Conservation (phyloP, 2,329 filamentous ascomycete species). For the Pseudogymnoascus sp. region DNA sequence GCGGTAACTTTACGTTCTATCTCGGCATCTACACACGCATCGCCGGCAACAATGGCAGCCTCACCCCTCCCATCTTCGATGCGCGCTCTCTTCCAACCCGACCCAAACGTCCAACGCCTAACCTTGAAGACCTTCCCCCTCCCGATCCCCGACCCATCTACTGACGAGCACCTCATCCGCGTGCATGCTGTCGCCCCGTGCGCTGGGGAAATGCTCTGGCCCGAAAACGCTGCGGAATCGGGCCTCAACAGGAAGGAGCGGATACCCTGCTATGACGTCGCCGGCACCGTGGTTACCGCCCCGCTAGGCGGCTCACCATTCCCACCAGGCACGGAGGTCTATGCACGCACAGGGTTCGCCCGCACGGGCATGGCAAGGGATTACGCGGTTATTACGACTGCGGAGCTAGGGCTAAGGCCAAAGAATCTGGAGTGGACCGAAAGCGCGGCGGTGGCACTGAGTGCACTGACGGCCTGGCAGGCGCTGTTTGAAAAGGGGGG, state of each 20-base stretch:
- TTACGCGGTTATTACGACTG: conserved; percentile 28
- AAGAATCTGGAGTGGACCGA: conserved; percentile 29
- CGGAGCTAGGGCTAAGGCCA: conserved; percentile 32
- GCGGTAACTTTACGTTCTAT: too few relatives aligned
- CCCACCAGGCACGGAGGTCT: conserved; percentile 32
- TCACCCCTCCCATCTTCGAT: not conserved
- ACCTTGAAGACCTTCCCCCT: conserved; percentile 14
- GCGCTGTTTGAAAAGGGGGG: conserved; percentile 33
- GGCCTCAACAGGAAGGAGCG: conserved; percentile 19
- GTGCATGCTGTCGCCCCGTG: conserved; percentile 33
- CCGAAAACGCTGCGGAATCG: conserved; percentile 24
- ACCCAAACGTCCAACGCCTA: conserved; percentile 5
- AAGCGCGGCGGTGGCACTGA: conserved; percentile 32
- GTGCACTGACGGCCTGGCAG: conserved; percentile 36
- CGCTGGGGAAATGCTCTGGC: conserved; percentile 36
- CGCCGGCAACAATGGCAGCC: not conserved
- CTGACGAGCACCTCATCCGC: conserved; percentile 32
- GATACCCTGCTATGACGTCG: conserved; percentile 35
- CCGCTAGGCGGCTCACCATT: conserved; percentile 30
- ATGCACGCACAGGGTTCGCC: conserved; percentile 29
- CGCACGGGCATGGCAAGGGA: conserved; percentile 32
- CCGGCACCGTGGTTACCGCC: conserved; percentile 30
- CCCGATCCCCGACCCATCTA: conserved; percentile 18
- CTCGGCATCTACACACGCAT: not conserved
- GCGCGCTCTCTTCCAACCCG: conserved; percentile 9